These are phyloP conservation scores for Populus hybrid DNA, from an alignment of 441 rosid species.

Conservation along the genomic window DNA sequence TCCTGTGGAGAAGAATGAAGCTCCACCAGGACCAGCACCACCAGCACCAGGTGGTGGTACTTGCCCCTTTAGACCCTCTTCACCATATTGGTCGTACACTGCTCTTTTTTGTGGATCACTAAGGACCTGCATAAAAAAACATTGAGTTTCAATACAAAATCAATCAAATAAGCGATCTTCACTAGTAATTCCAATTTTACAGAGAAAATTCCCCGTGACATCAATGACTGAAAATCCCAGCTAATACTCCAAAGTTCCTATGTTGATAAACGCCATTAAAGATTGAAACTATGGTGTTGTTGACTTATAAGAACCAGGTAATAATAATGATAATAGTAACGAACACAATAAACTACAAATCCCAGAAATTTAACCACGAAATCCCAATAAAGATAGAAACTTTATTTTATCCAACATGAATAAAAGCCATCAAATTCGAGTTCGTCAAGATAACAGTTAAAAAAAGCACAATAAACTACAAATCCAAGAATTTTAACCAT, in stretches of 20 bases:
- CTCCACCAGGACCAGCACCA: constrained; percentile 48
- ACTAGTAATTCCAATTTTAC: not conserved
- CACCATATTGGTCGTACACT: constrained; percentile 78
- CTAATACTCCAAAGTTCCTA: not conserved
- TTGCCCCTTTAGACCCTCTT: constrained; percentile 77
- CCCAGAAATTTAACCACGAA: not conserved
- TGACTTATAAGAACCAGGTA: not conserved
- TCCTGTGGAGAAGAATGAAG: constrained; percentile 51
- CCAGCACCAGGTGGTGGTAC: constrained; percentile 65
- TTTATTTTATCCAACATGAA: not conserved
- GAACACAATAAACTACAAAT: not conserved
- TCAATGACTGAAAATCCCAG: not conserved
- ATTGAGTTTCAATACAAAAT: constrained; percentile 3
- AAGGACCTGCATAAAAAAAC: constrained; percentile 46
- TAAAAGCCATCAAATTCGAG: not conserved
- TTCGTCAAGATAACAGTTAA: not conserved
- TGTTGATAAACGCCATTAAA: not conserved
- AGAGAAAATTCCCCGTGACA: not conserved
- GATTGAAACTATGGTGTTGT: not conserved
- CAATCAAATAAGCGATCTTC: not conserved
- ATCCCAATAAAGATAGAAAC: not conserved
- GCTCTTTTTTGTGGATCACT: constrained; percentile 83
- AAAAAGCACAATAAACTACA: not conserved
- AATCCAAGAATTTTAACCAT: not conserved
- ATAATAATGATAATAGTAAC: not conserved